These are phyloP conservation scores for Colletotrichum horii DNA, from an alignment of 2,329 filamentous ascomycete species.

Conservation along the genomic window DNA sequence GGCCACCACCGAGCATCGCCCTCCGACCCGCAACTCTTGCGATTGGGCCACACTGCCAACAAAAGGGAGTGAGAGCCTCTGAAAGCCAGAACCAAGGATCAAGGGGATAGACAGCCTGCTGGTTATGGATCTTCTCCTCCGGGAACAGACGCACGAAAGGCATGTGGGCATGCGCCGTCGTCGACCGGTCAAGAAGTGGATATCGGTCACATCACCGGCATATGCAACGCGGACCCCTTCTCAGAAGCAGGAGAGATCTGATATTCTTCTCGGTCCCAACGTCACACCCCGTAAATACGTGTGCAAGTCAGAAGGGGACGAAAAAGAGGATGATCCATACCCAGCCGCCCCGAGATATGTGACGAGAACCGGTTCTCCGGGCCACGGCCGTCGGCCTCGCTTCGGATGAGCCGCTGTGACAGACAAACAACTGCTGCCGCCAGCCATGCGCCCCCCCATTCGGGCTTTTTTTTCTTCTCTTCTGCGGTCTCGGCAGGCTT, in stretches of 20 bases:
- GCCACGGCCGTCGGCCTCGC: neutral
- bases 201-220: slow-evolving; percentile 4
- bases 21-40: neutral
- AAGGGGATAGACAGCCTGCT: neutral
- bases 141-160: neutral
- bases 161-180: neutral
- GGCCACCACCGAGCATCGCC: neutral
- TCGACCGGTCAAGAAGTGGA: slow-evolving; percentile 20
- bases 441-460: neutral
- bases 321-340: neutral
- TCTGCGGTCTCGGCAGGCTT: neutral
- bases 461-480: neutral
- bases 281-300: neutral
- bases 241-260: neutral
- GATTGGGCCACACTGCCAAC: neutral
- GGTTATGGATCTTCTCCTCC: neutral
- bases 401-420: neutral
- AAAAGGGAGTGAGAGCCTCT: neutral
- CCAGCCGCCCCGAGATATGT: neutral
- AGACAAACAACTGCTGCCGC: neutral
- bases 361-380: slow-evolving; percentile 8
- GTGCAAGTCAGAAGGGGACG: neutral
- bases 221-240: neutral
- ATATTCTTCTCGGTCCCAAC: neutral
- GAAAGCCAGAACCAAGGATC: neutral